Percentiles rank a stretch among this genome's conserved stretches.
Conservation (phyloP, 345 rosid species). For the Clarkia xantiana region DNA sequence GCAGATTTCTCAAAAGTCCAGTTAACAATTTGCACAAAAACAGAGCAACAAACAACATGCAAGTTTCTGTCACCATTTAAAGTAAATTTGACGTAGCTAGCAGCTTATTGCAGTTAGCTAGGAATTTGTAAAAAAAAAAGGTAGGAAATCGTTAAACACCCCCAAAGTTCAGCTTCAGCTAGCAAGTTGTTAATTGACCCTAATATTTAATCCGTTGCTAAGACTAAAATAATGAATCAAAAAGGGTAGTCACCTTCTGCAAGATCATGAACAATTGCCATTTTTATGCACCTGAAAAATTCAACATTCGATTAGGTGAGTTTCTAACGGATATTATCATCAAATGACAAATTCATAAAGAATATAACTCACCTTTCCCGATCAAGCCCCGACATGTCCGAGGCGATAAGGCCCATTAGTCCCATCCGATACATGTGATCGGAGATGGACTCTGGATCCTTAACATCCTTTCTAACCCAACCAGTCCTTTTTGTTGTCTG, state of each 20-base stretch:
- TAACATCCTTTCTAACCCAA: conserved; percentile 64
- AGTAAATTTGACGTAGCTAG: too few species aligned
- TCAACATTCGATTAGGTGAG: background rate
- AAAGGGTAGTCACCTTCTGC: conserved; percentile 50
- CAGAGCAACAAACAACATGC: too few species aligned
- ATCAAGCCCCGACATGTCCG: conserved; percentile 67
- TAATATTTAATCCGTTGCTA: too few species aligned
- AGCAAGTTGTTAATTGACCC: too few species aligned
- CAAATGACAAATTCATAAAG: too few species aligned
- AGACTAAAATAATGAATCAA: background rate
- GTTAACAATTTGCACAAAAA: too few species aligned
- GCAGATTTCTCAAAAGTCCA: too few species aligned
- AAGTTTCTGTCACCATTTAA: too few species aligned
- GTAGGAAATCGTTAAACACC: too few species aligned
- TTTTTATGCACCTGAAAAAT: conserved; percentile 69
- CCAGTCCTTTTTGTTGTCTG: conserved; percentile 91
- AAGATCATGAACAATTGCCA: conserved; percentile 90
- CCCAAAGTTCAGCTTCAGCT: too few species aligned
- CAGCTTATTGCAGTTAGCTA: too few species aligned
- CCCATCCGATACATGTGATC: conserved; percentile 99
- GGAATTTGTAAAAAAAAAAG: too few species aligned
- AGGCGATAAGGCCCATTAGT: conserved; percentile 66
- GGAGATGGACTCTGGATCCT: conserved; percentile 67
- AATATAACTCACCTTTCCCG: conserved; percentile 50
- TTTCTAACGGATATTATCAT: background rate